Evolutionary conservation across 129 eudicot species (phyloP), one percentile per base, ranked within the genome.

Genomic region (Kitagawia praeruptora): DNA sequence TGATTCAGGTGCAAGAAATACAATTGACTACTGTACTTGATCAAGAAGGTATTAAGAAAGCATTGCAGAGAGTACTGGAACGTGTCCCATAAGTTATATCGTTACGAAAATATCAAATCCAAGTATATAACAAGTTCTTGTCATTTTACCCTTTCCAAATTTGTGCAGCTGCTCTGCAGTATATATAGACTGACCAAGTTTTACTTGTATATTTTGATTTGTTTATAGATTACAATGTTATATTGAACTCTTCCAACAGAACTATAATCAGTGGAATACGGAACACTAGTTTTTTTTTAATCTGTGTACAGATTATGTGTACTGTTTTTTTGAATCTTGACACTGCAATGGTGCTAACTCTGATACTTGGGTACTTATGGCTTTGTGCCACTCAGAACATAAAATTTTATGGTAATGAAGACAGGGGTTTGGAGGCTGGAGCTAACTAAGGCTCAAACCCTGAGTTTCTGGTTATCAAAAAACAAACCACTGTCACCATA

Each of bases 11-110:
- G 48, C 99, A 95, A 70, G 97, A 92, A 84, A 92, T 95, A 81
- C 99, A 87, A 53, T 78, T 95, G 67, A 83, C 83, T 41, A 95
- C 99, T 25, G 81, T 92, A 75, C 99, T 95, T 76, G 82, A 90
- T 87, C 99, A 92, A 90, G 97, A 89, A 10, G 99, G 99, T 44
- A 90, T 95, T 46, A 95, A 95, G 80, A 82, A 49, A 80, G 97
- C 99, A 23, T 69, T 95, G 80, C 95, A 90, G 81, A 86, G 91
- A 78, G 99, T 92, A 31, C 82, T 95, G 42, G 99, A 92, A 74
- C 97, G 99, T 11, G 89, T 95, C 48, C 97, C 97, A 7, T 94
- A 92, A 31, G 72, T 66, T 31, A 11, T 28, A 31, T 66, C 21
- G 16, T 66, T 66, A 27, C 40, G 21, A 66, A 5, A 31, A 28